phyloP scores from a whole-genome alignment of 192 early-diverging fungal genomes.

The Coemansia sp. region DNA sequence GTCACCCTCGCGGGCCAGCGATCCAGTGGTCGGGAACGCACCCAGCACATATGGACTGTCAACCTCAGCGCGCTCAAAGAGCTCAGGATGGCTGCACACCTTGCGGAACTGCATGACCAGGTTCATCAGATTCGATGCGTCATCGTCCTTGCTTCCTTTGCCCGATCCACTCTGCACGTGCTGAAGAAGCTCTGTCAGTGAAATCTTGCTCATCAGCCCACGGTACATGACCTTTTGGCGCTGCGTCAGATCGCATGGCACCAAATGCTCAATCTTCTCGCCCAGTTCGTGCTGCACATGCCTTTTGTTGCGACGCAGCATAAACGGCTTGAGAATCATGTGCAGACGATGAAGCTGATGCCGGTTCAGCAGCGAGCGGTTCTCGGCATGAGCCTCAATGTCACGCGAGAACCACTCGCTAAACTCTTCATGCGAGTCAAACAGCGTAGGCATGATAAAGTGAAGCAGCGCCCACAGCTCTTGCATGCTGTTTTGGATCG shows the following conservation, averaged over 20 bases:
- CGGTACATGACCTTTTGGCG: slow-evolving; percentile 91
- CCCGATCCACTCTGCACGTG: slow-evolving; percentile 69
- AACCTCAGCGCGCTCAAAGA: slow-evolving; percentile 87
- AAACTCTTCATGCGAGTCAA: slow-evolving; percentile 91
- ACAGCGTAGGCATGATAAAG: slow-evolving; percentile 95
- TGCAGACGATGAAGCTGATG: slow-evolving; percentile 71
- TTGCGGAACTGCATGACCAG: slow-evolving; percentile 95
- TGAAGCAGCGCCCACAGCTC: slow-evolving; percentile 99
- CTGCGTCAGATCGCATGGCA: slow-evolving; percentile 77
- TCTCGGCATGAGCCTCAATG: slow-evolving; percentile 85
- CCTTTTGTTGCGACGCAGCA: slow-evolving; percentile 85
- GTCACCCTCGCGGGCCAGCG: slow-evolving; percentile 81
- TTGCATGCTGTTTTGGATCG: slow-evolving; percentile 95
- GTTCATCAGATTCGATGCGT: slow-evolving; percentile 88
- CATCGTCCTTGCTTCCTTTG: slow-evolving; percentile 82
- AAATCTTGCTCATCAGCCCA: slow-evolving; percentile 94
- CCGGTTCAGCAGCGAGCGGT: slow-evolving; percentile 48
- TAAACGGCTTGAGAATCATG: slow-evolving; percentile 62
- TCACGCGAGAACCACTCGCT: slow-evolving; percentile 94
- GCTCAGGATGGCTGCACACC: slow-evolving; percentile 87
- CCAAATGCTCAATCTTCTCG: slow-evolving; percentile 85
- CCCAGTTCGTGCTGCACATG: slow-evolving; percentile 96
- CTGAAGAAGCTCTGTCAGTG: slow-evolving; percentile 76
- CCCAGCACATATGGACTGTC: slow-evolving; percentile 85
- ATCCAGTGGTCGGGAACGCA: slow-evolving; percentile 81